Evolutionary conservation across 441 rosid species (phyloP).

Genomic region (Pelargonium cotyledonis): DNA sequence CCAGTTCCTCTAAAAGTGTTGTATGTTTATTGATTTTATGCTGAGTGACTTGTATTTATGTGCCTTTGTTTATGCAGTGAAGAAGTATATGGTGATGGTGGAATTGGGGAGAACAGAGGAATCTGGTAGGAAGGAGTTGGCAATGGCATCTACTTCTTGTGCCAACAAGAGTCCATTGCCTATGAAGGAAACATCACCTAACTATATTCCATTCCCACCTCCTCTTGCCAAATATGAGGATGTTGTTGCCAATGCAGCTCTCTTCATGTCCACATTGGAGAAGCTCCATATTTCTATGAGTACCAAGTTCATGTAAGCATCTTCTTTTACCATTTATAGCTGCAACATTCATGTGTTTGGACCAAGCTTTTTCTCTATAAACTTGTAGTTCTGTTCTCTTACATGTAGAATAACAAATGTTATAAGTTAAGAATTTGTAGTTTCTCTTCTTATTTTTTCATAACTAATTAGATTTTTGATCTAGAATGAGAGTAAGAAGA

Average conservation of each 20-base stretch:
- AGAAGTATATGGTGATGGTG: constrained; percentile 30
- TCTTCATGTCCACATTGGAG: constrained; percentile 67
- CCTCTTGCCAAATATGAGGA: constrained; percentile 71
- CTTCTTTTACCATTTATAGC: neutral
- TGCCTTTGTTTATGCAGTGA: constrained; percentile 17
- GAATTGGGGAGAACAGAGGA: constrained; percentile 19
- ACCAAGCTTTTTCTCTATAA: neutral
- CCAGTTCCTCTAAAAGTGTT: too few species aligned
- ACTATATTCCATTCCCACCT: constrained; percentile 37
- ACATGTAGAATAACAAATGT: neutral
- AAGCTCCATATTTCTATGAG: constrained; percentile 69
- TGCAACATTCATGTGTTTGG: neutral
- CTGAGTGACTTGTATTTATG: constrained; percentile 15
- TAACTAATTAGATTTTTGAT: neutral
- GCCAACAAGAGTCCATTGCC: constrained; percentile 49
- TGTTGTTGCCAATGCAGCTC: constrained; percentile 45
- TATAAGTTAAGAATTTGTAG: too few species aligned
- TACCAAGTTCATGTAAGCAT: constrained; percentile 79
- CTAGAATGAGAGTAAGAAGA: neutral
- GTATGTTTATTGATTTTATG: neutral
- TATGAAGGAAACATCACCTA: constrained; percentile 37
- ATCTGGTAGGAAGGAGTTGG: constrained; percentile 29
- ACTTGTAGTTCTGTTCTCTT: neutral
- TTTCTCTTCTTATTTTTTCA: too few species aligned
- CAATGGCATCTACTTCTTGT: constrained; percentile 74